Evolutionary conservation across 176 grass and related monocot genomes (phyloP), one percentile per base, ranked within the genome.

Genomic region (Raddia distichophylla): DNA sequence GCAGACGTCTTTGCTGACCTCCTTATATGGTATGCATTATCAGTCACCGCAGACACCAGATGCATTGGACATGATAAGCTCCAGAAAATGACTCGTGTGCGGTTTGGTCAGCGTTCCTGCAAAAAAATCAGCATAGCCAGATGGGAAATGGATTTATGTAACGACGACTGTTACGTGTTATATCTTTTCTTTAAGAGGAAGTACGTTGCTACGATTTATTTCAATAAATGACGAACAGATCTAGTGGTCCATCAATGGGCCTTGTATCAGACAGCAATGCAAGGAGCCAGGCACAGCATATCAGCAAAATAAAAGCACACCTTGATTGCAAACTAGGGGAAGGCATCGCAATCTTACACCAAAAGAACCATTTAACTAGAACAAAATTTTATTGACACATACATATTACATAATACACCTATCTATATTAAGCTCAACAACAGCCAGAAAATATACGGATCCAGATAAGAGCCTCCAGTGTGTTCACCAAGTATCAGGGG

Each of bases 391-490:
- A 22, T 63, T 32, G 7, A 2, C 20, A 47, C 17, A 70, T 8
- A 79, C 27, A 27, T 27, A 27, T 27, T 27, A 27, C 27, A 63
- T 63, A 40, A 84, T 48, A 33, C 48, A 63, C 75, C 14, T 69
- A 63, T 53, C 48, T 71, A 44, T 76, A 81, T 27, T 85, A 18
- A 66, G 44, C 27, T 52, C 50, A 56, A 54, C 27, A 27, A 27
- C 19, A 4, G 52, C 14, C 55, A 61, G 10, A 13, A 71, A 5
- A 27, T 64, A n/a, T 0, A 35, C 50, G 74, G 7, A 35, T 64
- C 53, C 1, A 17, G 35, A 67, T 22, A 83, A 37, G 16, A 32
- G 69, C 62, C 75, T 27, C 63, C 54, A 64, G 22, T 51, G 50
- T 76, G 46, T 34, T 72, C 22, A 0, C 11, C 18, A 0, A 10